phyloP scores from a whole-genome alignment of 1,139 yeast species.

The Protomyces gravidus region DNA sequence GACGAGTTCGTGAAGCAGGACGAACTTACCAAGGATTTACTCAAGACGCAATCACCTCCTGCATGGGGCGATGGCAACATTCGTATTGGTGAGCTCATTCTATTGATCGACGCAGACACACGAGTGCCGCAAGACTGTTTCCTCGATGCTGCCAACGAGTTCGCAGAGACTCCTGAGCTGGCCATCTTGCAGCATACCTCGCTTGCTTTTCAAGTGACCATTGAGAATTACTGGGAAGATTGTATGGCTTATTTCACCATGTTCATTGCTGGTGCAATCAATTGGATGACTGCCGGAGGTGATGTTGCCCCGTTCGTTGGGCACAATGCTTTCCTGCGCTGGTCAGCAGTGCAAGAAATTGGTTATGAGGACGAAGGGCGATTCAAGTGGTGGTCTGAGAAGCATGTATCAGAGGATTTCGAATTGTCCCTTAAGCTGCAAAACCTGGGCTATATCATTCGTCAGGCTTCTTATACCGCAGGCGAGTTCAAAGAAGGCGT shows the following conservation, averaged over 20 bases:
- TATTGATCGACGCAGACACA: conserved; percentile 33
- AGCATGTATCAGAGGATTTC: conserved; percentile 33
- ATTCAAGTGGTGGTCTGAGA: conserved; percentile 32
- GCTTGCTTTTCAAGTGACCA: conserved; percentile 32
- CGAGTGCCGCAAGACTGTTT: conserved; percentile 34
- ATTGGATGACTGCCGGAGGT: conserved; percentile 32
- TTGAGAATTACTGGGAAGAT: conserved; percentile 32
- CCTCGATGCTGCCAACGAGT: conserved; percentile 34
- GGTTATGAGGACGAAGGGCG: conserved; percentile 31
- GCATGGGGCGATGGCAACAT: conserved; percentile 32
- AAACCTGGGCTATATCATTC: conserved; percentile 30
- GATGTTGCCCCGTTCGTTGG: conserved; percentile 34
- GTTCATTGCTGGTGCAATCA: conserved; percentile 32
- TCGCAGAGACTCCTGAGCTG: conserved; percentile 32
- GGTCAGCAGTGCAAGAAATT: conserved; percentile 32
- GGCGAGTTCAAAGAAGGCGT: conserved; percentile 34
- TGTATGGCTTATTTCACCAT: conserved; percentile 33
- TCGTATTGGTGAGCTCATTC: conserved; percentile 32
- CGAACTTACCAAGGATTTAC: conserved; percentile 9
- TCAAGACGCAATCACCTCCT: conserved; percentile 13
- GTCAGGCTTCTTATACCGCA: conserved; percentile 29
- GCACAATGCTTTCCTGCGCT: conserved; percentile 32
- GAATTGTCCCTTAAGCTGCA: conserved; percentile 33
- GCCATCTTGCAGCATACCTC: conserved; percentile 33
- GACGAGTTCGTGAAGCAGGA: conserved; percentile 19